Evolutionary conservation across 208 protist species (phyloP), one percentile per base, ranked within the genome.

Genomic region (Naegleria gruberi): DNA sequence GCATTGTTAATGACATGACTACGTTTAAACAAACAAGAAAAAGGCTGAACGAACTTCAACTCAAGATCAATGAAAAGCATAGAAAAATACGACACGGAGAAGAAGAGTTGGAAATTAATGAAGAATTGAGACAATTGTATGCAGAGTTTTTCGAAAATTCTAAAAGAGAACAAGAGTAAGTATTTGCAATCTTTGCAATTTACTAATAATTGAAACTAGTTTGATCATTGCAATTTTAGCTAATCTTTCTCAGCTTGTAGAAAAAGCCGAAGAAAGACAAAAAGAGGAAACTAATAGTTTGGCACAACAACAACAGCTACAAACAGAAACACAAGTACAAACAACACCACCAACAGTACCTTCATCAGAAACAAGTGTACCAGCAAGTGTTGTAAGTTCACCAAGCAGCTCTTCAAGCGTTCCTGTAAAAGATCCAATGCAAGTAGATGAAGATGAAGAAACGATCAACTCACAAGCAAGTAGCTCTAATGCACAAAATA

Each of bases 81-180:
- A 0, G 4, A 1, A 87, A 37, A 55, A 42, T 87, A 55, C 34
- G 17, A 6, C n/a, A 5, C 8, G 83, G 43, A 41, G 83, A 87
- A 45, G n/a, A 45, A 55, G 26, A 87, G 37, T 87, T 77, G 30
- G 65, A 77, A 37, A n/a, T 77, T 5, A 77, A 87, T 55, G 44
- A 87, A 15, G 43, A 87, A 45, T 55, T 87, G 19, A 19, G 44
- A 45, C 43, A 87, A 55, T 34, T 87, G 6, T 87, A 87, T 55
- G 30, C 19, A n/a, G n/a, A 26, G 8, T 30, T 40, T 23, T 55
- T 55, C 12, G 44, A 46, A 55, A 26, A 87, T 15, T 40, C 83
- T 7, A 55, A 87, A 37, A 87, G 55, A 34, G 83, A 87, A 87
- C 83, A 87, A 55, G 44, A 87, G 83, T 87, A 87, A 42, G 83